Base-by-base conservation (phyloP, 192 early-diverging fungal genomes). In the Funneliformis geosporum region DNA sequence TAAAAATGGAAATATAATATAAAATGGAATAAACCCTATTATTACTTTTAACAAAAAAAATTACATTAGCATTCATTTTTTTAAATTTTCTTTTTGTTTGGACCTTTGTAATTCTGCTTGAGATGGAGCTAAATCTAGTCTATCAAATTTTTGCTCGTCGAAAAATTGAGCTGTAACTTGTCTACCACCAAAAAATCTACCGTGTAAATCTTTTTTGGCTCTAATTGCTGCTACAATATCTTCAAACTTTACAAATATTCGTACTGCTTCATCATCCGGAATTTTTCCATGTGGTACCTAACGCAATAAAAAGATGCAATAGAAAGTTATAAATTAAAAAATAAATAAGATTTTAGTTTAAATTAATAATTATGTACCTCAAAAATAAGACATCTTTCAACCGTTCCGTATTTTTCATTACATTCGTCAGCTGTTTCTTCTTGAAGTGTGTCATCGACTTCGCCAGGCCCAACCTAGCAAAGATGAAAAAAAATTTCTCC, bases 391-490 rank as follows among this genome's bases (percentile, higher is more conserved):
- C 92, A 93, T 44, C 85, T 80, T 27, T 89, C 89, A 2, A 95
- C 94, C n/a, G 82, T 76, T 2, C 94, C 94, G 79, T 90, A 95
- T 73, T 93, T 91, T n/a, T 84, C 83, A 42, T 79, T 79, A 80
- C 94, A 95, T 78, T 95, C 94, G 14, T 87, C 89, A 5, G 92
- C 90, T 18, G 93, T 94, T 81, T 95, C 94, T 55, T 90, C 83
- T 79, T 94, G 85, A 65, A 95, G 79, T 40, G 83, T 83, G 69
- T 91, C 91, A 67, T 95, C 94, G 1, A 94, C 94, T 82, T 95
- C 91, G 6, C 91, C 93, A 23, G 90, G 90, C 8, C 91, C 90
- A 14, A 94, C 83, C 82, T 83, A 40, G 18, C n/a, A 44, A 65
- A 64, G 28, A 65, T 44, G 12, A 44, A 46, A 40, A 76, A 8